Base-by-base conservation (phyloP, 2,329 filamentous ascomycete species). In the Colletotrichum scovillei region DNA sequence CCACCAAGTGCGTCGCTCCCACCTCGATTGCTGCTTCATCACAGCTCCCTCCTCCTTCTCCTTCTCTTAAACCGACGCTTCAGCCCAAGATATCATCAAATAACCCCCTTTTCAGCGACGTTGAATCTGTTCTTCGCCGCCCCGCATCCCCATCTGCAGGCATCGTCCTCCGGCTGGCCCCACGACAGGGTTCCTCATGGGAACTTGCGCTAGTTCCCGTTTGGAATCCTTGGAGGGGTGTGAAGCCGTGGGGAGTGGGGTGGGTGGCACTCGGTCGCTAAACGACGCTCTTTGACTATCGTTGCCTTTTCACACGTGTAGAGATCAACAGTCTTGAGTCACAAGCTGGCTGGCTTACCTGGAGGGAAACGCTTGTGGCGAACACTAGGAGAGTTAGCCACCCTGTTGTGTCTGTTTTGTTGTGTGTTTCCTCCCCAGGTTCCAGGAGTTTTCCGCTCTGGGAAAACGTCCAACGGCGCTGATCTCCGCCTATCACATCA, bases 141-240 rank as follows among this genome's bases (percentile, higher is more conserved):
- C 72, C 72, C 72, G 72, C 72, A 74, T 67, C 63, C 30, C 69
- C 63, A 67, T 72, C 67, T 74, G 72, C 72, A 74, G 72, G 72
- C 68, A 72, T 74, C 68, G 67, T 49, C 60, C 59, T 72, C 57
- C 63, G 60, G 67, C 56, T 46, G 56, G 49, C 57, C 58, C 71
- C 63, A 63, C 56, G 67, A 63, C 67, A 71, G 69, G 67, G 72
- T 74, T 72, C 59, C 38, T 59, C 11, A 68, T 63, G 72, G 72
- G 42, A 60, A 67, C 68, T 67, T 72, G 72, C 72, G 72, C 72
- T 74, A 74, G 72, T 74, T 66, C 62, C 72, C 72, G 72, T 74
- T 73, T 57, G 52, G 72, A 58, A 67, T 67, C 63, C 72, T 63
- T 63, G 63, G 69, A 65, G 30, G 71, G 63, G 71, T 71, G 71